Base-by-base conservation (phyloP, 75 land plant genomes). In the Cunninghamia lanceolata region DNA sequence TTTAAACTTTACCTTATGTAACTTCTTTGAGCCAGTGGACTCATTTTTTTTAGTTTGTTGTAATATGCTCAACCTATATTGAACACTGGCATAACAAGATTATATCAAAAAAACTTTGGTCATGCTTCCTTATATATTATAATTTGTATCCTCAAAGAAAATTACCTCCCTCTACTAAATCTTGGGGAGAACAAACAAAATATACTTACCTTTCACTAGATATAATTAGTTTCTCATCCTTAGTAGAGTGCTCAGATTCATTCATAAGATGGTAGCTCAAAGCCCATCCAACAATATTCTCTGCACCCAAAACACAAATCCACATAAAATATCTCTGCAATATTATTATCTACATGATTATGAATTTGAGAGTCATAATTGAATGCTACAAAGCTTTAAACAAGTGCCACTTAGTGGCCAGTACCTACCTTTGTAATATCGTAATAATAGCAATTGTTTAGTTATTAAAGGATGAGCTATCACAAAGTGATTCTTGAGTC, bases 201-300 rank as follows among this genome's bases (percentile, higher is more conserved):
- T 28, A 32, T 84, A 7, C 0, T 74, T 40, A 88, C 89, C 89
- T 85, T 40, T 85, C 89, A 38, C 74, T 35, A 34, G 87, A 76
- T 5, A 88, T 59, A 28, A 74, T 9, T 17, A 88, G 88, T 47
- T 88, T 88, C 17, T 13, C 73, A 73, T 76, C 68, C 40, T 52
- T 77, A 19, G n/a, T 35, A 40, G 30, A 54, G 7, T 82, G 52
- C 10, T 86, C 54, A 28, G 14, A 14, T 42, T 43, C 46, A 32
- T 32, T 68, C 81, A 75, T 85, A 7, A 88, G 87, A 74, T 88
- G 59, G 50, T 88, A 30, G 46, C 89, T 88, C 11, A 88, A 25
- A 43, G 82, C 89, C 89, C 89, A 88, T 34, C 89, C 89, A 85
- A 88, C 89, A 21, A 88, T 76, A 79, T 73, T 28, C 39, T 88